Evolutionary conservation across 805 yeast genomes (phyloP).

Genomic region (Jamesozyma spencerorum): DNA sequence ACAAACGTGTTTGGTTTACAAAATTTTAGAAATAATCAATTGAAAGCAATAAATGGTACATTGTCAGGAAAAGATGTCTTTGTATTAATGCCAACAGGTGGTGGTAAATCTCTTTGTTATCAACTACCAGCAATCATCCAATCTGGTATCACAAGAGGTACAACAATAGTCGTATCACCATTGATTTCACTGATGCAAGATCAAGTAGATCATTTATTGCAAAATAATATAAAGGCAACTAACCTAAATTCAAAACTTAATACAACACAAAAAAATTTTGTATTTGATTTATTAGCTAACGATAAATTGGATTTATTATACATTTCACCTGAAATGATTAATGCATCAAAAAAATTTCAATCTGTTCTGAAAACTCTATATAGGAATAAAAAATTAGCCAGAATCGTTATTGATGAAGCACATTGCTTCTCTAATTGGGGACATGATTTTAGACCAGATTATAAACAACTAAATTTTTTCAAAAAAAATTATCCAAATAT

Average conservation of each 20-base stretch:
- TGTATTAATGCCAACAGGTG: constrained; percentile 97
- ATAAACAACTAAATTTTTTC: constrained; percentile 68
- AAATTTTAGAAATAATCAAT: constrained; percentile 71
- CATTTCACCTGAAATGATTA: constrained; percentile 90
- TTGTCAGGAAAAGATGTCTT: constrained; percentile 75
- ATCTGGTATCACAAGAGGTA: constrained; percentile 68
- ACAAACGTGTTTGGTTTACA: constrained; percentile 50
- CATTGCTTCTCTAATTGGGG: constrained; percentile 99
- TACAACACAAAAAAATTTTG: constrained; percentile 51
- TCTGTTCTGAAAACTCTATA: constrained; percentile 51
- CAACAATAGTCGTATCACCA: constrained; percentile 89
- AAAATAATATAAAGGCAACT: constrained; percentile 65
- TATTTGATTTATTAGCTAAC: constrained; percentile 50
- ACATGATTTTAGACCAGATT: constrained; percentile 95
- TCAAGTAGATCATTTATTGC: constrained; percentile 74
- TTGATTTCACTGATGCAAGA: constrained; percentile 95
- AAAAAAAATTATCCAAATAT: constrained; percentile 64
- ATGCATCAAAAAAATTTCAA: constrained; percentile 60
- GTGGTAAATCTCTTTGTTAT: constrained; percentile 93
- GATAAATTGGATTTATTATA: constrained; percentile 73
- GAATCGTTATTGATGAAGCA: constrained; percentile 93
- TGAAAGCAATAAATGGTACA: constrained; percentile 77
- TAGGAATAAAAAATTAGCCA: constrained; percentile 50
- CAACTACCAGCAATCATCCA: constrained; percentile 85
- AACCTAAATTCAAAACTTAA: constrained; percentile 77